Percentiles rank a stretch among this genome's conserved stretches.
Conservation (phyloP, 495 filamentous ascomycete species). For the Choiromyces venosus region DNA sequence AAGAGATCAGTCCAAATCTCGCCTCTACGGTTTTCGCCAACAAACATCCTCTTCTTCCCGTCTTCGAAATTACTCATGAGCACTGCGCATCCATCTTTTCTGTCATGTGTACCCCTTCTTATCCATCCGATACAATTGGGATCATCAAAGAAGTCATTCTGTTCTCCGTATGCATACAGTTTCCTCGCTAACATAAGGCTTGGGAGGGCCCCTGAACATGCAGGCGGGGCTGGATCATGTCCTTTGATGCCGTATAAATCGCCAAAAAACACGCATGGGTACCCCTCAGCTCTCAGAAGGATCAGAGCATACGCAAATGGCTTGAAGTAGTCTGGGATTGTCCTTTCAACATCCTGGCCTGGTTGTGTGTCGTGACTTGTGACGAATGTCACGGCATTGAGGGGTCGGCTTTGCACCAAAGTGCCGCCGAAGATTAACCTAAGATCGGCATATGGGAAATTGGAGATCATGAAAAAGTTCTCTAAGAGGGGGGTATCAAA, state of each 20-base stretch:
- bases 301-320: conserved; percentile 59
- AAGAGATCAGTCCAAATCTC: conserved; percentile 61
- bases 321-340: conserved; percentile 50
- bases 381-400: conserved; percentile 58
- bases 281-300: conserved; percentile 59
- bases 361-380: conserved; percentile 59
- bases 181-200: conserved; percentile 60
- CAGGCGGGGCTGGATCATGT: conserved; percentile 52
- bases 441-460: conserved; percentile 53
- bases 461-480: conserved; percentile 56
- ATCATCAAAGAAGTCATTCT: conserved; percentile 64
- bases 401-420: conserved; percentile 54
- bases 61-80: conserved; percentile 55
- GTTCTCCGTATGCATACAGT: conserved; percentile 62
- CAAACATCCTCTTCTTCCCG: conserved; percentile 56
- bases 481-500: conserved; percentile 66
- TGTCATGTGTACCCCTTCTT: conserved; percentile 54
- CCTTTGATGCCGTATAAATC: conserved; percentile 65
- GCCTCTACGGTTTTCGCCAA: conserved; percentile 54
- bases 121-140: conserved; percentile 66
- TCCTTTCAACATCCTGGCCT: conserved; percentile 50
- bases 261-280: conserved; percentile 69
- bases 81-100: conserved; percentile 53
- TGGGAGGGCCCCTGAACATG: conserved; percentile 57
- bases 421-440: conserved; percentile 57